These are phyloP conservation scores for Solanum tacnaense DNA, from an alignment of 257 asterid species.

Conservation along the genomic window DNA sequence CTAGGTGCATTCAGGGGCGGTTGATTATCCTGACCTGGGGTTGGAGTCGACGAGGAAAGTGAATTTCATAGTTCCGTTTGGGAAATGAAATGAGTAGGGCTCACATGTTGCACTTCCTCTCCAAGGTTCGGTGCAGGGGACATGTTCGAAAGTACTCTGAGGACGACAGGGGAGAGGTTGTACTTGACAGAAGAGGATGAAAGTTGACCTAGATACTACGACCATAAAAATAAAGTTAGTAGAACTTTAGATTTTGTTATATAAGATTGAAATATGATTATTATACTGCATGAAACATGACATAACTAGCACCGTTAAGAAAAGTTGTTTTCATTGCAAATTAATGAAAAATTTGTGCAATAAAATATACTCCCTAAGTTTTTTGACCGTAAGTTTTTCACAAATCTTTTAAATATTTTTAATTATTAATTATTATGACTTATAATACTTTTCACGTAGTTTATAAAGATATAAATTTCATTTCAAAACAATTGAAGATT, in stretches of 20 bases:
- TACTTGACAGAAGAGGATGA: not conserved
- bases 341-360: too few species aligned
- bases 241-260: not conserved
- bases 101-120: not conserved
- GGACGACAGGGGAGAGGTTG: not conserved
- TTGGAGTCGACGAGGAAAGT: not conserved
- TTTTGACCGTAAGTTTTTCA: too few species aligned
- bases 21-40: not conserved
- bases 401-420: too few species aligned
- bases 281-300: not conserved
- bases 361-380: too few species aligned
- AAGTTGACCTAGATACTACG: too few species aligned
- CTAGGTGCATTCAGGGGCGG: rapidly evolving
- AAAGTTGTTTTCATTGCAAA: too few species aligned
- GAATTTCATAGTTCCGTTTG: not conserved
- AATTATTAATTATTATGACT: too few species aligned
- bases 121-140: not conserved
- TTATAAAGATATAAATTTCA: too few species aligned
- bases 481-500: too few species aligned
- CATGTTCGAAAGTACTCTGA: not conserved
- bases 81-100: not conserved
- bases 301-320: not conserved
- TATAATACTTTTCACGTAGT: too few species aligned
- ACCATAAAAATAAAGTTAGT: not conserved
- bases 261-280: not conserved